These are phyloP conservation scores for Noccaea caerulescens DNA, from an alignment of 345 rosid genomes.

Conservation along the genomic window DNA sequence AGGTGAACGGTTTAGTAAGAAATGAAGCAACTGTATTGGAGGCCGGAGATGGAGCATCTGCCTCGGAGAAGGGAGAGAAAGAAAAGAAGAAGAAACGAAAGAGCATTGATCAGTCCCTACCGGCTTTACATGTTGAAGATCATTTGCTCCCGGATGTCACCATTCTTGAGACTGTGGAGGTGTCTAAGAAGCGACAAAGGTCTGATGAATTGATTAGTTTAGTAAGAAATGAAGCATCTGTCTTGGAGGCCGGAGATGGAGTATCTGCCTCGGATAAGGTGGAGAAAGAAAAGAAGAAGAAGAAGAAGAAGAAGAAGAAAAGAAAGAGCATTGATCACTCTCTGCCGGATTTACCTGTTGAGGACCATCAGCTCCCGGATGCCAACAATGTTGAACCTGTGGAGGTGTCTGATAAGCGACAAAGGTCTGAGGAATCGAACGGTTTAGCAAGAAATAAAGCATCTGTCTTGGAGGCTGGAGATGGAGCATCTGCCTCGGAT, in stretches of 20 bases:
- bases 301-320: not conserved
- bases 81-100: slow-evolving; percentile 3
- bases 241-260: not conserved
- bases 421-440: too few species aligned
- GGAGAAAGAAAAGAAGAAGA: not conserved
- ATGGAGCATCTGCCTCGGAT: too few species aligned
- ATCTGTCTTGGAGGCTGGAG: too few species aligned
- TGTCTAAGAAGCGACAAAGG: not conserved
- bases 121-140: not conserved
- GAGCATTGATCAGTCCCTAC: not conserved
- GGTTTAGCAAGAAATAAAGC: too few species aligned
- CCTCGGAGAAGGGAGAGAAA: not conserved
- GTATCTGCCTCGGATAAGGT: not conserved
- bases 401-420: too few species aligned
- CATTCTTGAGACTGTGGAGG: slow-evolving; percentile 10
- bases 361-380: not conserved
- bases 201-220: too few species aligned
- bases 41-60: not conserved
- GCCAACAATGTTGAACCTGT: not conserved
- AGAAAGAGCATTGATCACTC: not conserved
- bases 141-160: not conserved
- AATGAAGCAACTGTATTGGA: not conserved
- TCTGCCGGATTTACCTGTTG: not conserved
- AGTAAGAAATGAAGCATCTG: not conserved
- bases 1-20: not conserved